Percentiles rank a stretch among this genome's conserved stretches.
Conservation (phyloP, 345 rosid genomes). For the Cardamine chenopodiifolia region DNA sequence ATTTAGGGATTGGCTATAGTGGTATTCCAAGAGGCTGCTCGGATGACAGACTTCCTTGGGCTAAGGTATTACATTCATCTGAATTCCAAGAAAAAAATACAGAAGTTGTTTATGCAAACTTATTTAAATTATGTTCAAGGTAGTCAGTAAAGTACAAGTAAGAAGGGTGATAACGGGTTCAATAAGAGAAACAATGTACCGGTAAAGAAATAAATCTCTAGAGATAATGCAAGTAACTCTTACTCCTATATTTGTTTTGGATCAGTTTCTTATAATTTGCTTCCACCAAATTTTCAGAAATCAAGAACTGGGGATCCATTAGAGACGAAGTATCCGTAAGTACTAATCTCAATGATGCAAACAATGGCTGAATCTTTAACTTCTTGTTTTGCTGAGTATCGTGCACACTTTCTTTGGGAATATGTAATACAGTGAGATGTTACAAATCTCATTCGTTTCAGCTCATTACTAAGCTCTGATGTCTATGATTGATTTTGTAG, state of each 20-base stretch:
- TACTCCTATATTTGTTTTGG: background rate
- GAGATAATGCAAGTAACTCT: constrained; percentile 13
- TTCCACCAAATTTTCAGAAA: constrained; percentile 55
- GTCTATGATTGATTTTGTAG: constrained; percentile 47
- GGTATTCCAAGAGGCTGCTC: constrained; percentile 99
- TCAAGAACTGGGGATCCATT: constrained; percentile 73
- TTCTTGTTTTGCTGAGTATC: constrained; percentile 5
- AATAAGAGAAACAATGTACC: background rate
- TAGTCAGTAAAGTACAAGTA: background rate
- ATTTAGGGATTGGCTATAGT: constrained; percentile 90
- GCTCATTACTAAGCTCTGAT: constrained; percentile 10
- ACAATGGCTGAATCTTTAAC: background rate
- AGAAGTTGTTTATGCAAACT: background rate
- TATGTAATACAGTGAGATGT: background rate
- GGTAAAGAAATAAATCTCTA: background rate
- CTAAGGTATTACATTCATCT: constrained; percentile 60
- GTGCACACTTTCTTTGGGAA: background rate
- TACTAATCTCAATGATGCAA: constrained; percentile 13
- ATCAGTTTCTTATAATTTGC: constrained; percentile 2
- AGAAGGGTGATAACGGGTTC: background rate
- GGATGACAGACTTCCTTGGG: constrained; percentile 97
- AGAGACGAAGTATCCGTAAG: constrained; percentile 95
- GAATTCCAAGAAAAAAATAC: background rate
- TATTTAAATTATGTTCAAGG: background rate
- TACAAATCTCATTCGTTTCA: constrained; percentile 6